A percentile compares a stretch with the other conserved stretches of the same genome.
phyloP scores from a whole-genome alignment of 176 grass and related monocot species.

The Dendrocalamus sinicus region DNA sequence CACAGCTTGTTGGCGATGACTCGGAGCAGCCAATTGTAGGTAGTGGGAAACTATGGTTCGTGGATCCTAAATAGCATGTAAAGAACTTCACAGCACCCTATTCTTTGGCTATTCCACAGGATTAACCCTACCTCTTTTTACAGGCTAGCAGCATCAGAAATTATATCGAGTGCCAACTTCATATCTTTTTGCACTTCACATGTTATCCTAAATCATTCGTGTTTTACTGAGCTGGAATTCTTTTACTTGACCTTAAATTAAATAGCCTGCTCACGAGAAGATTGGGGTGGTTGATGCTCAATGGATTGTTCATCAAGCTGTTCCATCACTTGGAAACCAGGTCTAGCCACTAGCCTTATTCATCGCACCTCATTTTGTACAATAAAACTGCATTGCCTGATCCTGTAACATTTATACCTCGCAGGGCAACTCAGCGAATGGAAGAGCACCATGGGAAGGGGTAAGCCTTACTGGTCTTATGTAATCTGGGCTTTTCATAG shows the following conservation, averaged over 20 bases:
- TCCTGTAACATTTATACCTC: conserved; percentile 21
- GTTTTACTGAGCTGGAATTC: conserved; percentile 22
- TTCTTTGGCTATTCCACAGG: conserved; percentile 18
- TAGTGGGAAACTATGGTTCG: neutral
- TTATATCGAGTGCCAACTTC: neutral
- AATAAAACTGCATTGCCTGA: neutral
- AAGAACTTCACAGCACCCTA: neutral
- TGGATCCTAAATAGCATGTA: neutral
- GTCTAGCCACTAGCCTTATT: conserved; percentile 40
- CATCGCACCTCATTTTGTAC: neutral
- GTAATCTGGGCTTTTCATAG: neutral
- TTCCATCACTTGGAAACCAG: conserved; percentile 97
- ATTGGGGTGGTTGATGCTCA: conserved; percentile 98
- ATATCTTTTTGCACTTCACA: neutral
- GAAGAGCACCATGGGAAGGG: conserved; percentile 92
- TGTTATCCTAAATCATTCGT: conserved; percentile 15
- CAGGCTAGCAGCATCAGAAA: neutral
- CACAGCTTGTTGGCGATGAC: neutral
- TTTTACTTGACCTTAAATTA: conserved; percentile 43
- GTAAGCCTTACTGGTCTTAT: conserved; percentile 47
- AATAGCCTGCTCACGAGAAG: conserved; percentile 97
- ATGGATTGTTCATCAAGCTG: conserved; percentile 93
- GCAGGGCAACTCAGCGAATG: conserved; percentile 76
- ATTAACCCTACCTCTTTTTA: conserved; percentile 2
- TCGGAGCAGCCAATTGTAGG: neutral